Percentiles rank a stretch among this genome's conserved stretches.
phyloP scores from a whole-genome alignment of 345 rosid genomes.

The Turritis glabra region DNA sequence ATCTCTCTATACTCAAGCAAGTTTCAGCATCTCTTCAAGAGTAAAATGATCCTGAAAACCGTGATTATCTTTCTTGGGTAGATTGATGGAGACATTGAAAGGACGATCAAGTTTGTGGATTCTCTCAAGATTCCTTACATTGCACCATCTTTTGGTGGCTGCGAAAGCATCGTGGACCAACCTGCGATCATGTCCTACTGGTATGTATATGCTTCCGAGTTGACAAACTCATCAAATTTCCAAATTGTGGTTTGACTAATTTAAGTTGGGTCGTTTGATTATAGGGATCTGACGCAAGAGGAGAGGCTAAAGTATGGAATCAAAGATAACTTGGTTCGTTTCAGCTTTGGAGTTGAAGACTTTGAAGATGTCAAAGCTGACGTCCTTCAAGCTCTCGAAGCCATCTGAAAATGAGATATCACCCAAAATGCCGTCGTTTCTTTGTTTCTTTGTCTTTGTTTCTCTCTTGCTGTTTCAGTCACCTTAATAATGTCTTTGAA shows the following conservation, averaged over 20 bases:
- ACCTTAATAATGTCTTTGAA: conserved; percentile 24
- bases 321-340: conserved; percentile 85
- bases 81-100: conserved; percentile 79
- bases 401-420: conserved; percentile 41
- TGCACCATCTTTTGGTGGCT: conserved; percentile 98
- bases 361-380: conserved; percentile 89
- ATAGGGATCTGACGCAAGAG: conserved; percentile 80
- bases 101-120: conserved; percentile 80
- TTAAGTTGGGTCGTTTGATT: neutral
- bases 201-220: conserved; percentile 41
- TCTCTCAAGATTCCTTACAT: conserved; percentile 91
- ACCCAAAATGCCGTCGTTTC: neutral
- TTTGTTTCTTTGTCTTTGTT: conserved; percentile 1
- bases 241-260: neutral
- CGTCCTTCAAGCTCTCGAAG: conserved; percentile 79
- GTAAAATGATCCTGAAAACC: conserved; percentile 10
- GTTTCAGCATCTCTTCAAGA: neutral
- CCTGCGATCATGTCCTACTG: conserved; percentile 99
- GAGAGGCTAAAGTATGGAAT: conserved; percentile 84
- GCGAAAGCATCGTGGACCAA: conserved; percentile 98
- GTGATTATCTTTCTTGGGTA: conserved; percentile 27
- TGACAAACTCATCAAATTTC: neutral
- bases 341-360: conserved; percentile 95
- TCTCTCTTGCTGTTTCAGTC: neutral
- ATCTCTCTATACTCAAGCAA: neutral